Base-by-base conservation (phyloP, 352 stramenopile species). In the Phytophthora macrochlamydospora region DNA sequence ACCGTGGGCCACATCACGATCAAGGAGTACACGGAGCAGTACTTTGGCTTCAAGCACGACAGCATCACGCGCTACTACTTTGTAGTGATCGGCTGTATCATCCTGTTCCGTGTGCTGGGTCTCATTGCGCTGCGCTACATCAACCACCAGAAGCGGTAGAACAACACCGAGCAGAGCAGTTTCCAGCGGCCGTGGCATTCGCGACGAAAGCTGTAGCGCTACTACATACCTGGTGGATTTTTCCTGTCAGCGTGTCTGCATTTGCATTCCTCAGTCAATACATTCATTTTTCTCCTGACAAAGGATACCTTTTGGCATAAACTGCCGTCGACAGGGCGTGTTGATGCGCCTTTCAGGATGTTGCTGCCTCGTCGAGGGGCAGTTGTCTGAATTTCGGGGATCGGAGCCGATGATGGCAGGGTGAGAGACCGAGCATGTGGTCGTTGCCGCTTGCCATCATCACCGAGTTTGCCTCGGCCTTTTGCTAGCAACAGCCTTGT, bases 101-200 rank as follows among this genome's bases (percentile, higher is more conserved):
- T 58, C 29, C 35, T 58, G 9, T 73, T 67, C 45, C 69, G 59
- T 33, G 14, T 77, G 7, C 50, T 77, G 4, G 59, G 42, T 4
- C 62, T 78, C 3, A 32, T 73, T 4, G 61, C 64, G 12, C 60
- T 79, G 60, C 63, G 67, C 13, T 74, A 60, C 32, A 38, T 73
- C 32, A 73, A 69, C 40, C 58, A 73, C 57, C 69, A 76, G 56
- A 71, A 68, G 61, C 37, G 58, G 43, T 72, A 76, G 44, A 31
- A 12, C 18, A 56, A 11, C 18, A 24, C 18, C 48, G 28, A 35
- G 48, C 29, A 33, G 18, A 53, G 4, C 38, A 45, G 37, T 43
- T 46, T 24, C 18, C 43, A 24, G 43, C 13, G 14, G 9, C 11
- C 43, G 18, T 49, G 43, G 14, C 14, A 49, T 40, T 24, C 18